Conservation (phyloP, 495 filamentous ascomycete species). For the Penicillium atrosanguineum region DNA sequence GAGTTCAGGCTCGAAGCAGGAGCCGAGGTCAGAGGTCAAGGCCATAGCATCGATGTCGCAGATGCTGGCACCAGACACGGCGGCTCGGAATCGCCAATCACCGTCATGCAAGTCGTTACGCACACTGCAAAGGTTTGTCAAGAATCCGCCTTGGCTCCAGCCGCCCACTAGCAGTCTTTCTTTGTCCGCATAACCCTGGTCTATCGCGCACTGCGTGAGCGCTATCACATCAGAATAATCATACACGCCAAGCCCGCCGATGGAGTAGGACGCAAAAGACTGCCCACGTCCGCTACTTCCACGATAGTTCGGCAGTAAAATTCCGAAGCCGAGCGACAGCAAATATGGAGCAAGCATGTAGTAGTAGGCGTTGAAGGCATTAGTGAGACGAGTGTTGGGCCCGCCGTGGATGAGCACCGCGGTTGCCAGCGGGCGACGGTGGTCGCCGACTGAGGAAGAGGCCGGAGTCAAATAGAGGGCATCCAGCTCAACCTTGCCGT, state of each 20-base stretch:
- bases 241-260: conserved; percentile 16
- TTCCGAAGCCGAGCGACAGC: conserved; percentile 27
- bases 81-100: conserved; percentile 16
- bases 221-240: conserved; percentile 32
- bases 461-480: conserved; percentile 6
- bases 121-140: conserved; percentile 19
- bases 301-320: conserved; percentile 32
- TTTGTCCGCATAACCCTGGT: conserved; percentile 22
- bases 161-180: conserved; percentile 26
- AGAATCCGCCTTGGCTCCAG: conserved; percentile 32
- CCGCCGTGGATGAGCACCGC: conserved; percentile 34
- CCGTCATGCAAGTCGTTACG: conserved; percentile 12
- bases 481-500: conserved; percentile 7
- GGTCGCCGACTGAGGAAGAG: conserved; percentile 1
- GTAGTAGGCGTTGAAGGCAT: conserved; percentile 23
- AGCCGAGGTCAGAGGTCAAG: conserved; percentile 15
- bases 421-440: conserved; percentile 21
- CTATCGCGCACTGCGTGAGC: conserved; percentile 24
- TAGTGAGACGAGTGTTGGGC: conserved; percentile 25
- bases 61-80: conserved; percentile 21
- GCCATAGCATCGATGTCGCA: conserved; percentile 24
- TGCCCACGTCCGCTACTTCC: conserved; percentile 29
- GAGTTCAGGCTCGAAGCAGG: conserved; percentile 17
- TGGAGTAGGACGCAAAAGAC: conserved; percentile 22
- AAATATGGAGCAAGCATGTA: conserved; percentile 24